Evolutionary conservation across 192 early-diverging fungal genomes (phyloP).

Genomic region (Gaertneriomyces sp.): DNA sequence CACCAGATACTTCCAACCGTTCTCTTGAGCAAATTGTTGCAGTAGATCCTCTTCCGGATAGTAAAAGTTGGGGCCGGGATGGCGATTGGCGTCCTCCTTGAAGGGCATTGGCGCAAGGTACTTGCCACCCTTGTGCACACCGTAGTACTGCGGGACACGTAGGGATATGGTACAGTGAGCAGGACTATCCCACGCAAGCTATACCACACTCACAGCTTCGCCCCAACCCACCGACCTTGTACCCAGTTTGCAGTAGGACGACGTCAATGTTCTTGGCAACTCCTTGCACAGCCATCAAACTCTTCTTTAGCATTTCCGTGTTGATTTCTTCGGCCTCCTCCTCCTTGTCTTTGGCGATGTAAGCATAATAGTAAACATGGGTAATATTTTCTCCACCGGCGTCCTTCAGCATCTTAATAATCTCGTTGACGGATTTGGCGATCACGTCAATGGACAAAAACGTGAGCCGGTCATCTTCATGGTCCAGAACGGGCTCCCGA

Average conservation of each 20-base stretch:
- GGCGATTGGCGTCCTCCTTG: constrained; percentile 18
- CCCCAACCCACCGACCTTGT: no score
- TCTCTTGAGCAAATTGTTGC: background rate
- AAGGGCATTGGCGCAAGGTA: constrained; percentile 5
- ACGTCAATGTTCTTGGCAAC: constrained; percentile 7
- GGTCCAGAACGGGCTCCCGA: constrained; percentile 2
- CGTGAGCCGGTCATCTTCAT: constrained; percentile 1
- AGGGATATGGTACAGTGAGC: background rate
- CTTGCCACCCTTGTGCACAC: constrained; percentile 6
- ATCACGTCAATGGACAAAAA: constrained; percentile 17
- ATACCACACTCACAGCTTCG: background rate
- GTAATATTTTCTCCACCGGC: constrained; percentile 1
- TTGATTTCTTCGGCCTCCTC: constrained; percentile 3
- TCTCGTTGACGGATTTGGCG: background rate
- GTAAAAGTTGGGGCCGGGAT: constrained; percentile 16
- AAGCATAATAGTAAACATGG: constrained; percentile 13
- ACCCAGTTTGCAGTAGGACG: constrained; percentile 16
- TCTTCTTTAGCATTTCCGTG: constrained; percentile 12
- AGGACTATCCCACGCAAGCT: background rate
- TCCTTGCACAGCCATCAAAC: constrained; percentile 2
- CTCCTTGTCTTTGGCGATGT: constrained; percentile 15
- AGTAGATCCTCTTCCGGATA: constrained; percentile 14
- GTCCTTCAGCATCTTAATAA: constrained; percentile 8
- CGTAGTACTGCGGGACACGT: no score
- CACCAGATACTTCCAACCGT: constrained; percentile 3